A percentile compares a stretch with the other conserved stretches of the same genome.
phyloP scores from a whole-genome alignment of 108 stramenopile species.

The Schizochytrium sp. region DNA sequence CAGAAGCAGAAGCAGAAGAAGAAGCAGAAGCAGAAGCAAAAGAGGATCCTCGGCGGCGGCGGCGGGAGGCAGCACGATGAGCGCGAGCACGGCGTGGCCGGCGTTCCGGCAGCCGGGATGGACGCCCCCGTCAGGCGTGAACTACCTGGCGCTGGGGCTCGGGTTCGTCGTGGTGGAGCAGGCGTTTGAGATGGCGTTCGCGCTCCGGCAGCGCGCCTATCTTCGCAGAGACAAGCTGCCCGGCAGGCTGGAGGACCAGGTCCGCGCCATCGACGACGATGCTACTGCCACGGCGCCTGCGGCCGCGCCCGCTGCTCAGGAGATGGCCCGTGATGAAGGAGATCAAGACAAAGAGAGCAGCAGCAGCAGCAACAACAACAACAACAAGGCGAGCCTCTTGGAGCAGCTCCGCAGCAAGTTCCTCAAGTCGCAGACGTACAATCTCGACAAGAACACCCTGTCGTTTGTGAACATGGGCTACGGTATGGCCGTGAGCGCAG shows the following conservation, averaged over 20 bases:
- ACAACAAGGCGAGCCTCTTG: conserved; percentile 35
- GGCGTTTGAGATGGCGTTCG: not conserved
- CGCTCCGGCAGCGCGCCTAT: not conserved
- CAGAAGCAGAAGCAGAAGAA: not conserved
- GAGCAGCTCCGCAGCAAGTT: conserved; percentile 74
- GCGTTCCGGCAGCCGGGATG: not conserved
- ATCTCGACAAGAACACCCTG: conserved; percentile 77
- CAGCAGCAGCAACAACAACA: not conserved
- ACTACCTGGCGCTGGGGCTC: not conserved
- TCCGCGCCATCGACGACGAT: not conserved
- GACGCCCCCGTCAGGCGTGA: not conserved
- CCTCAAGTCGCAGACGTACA: conserved; percentile 66
- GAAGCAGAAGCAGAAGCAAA: not conserved
- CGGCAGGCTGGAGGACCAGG: not conserved
- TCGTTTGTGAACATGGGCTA: conserved; percentile 65
- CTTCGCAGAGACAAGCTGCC: conserved; percentile 19
- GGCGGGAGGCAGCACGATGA: not conserved
- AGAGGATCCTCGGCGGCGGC: not conserved
- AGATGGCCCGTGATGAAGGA: not conserved
- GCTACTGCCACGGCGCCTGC: not conserved
- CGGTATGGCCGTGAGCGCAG: conserved; percentile 54
- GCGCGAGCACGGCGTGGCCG: not conserved
- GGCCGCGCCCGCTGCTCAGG: not conserved
- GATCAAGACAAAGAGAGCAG: not conserved
- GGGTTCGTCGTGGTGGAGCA: not conserved